phyloP scores from a whole-genome alignment of 2,329 filamentous ascomycete genomes.

The Tolypocladium ovalisporum region DNA sequence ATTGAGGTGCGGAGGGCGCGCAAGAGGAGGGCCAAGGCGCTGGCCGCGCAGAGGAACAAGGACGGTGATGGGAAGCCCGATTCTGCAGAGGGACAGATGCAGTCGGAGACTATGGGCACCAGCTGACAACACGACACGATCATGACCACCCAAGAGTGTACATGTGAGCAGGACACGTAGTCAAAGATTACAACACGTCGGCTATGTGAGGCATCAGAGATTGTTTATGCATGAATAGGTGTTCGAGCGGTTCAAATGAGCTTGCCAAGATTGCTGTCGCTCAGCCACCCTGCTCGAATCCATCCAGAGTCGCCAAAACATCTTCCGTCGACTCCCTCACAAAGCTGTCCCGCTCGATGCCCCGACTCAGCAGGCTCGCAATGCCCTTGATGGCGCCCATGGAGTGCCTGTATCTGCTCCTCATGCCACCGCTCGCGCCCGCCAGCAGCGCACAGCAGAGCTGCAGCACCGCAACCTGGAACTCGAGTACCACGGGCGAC shows the following conservation, averaged over 20 bases:
- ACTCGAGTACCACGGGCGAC: constrained; percentile 28
- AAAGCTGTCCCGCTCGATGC: constrained; percentile 17
- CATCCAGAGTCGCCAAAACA: constrained; percentile 22
- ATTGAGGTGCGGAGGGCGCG: constrained; percentile 54
- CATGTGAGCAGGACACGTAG: neutral
- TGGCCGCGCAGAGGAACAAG: constrained; percentile 18
- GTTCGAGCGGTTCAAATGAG: no score
- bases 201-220: no score
- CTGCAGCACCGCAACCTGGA: constrained; percentile 42
- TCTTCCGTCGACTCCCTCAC: constrained; percentile 35
- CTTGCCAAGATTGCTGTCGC: neutral
- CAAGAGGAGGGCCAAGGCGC: constrained; percentile 41
- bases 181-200: neutral
- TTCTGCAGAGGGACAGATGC: neutral
- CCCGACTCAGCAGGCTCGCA: constrained; percentile 26
- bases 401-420: constrained; percentile 40
- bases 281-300: neutral
- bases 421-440: constrained; percentile 33
- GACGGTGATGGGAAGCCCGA: neutral
- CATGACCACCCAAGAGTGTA: neutral
- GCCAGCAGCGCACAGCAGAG: constrained; percentile 42
- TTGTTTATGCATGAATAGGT: neutral
- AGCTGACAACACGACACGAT: neutral
- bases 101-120: neutral
- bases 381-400: constrained; percentile 38